Base-by-base conservation (phyloP, 192 early-diverging fungal species). In the Oehlia diaphana region DNA sequence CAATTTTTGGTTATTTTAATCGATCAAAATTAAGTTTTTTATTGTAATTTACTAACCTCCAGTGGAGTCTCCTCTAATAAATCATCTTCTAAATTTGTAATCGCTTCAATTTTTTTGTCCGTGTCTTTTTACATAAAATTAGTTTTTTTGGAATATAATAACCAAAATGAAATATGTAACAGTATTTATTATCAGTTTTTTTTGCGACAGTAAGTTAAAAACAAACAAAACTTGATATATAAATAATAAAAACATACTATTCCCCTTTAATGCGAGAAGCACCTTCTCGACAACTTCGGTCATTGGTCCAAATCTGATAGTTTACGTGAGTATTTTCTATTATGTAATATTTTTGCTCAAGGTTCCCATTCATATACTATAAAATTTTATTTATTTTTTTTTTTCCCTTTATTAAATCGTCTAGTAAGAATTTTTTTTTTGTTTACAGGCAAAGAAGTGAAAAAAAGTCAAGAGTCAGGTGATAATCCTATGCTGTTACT, bases 61-160 rank as follows among this genome's bases (percentile, higher is more conserved):
- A 77, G 9, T 13, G 63, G 37, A 44, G 63, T 65, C 12, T 53
- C 63, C 8, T 77, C 75, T 26, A 65, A 21, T 28, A 77, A 44
- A 19, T 42, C 58, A 26, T 77, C 75, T 44, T 77, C 75, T 23
- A 77, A 65, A 63, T 49, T 42, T 47, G 61, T 19, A 63, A 77
- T 61, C n/a, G 63, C 63, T 64, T 77, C 75, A 33, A 77, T 53
- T 44, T 77, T 77, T 66, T 77, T 77, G 2, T 77, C 75, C 2
- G 64, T 31, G 26, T 65, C 75, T 77, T 77, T 9, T 73, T 31
- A 21, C 21, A 69, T 74, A 61, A 62, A 33, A 53, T n/a, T 44
- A n/a, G 50, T 62, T 31, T 33, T 74, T 39, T 26, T 64, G 8
- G 28, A 39, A 21, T 28, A 28, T 26, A 64, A 47, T 9, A 23